Base-by-base conservation (phyloP, 306 rosid genomes). In the Cicer judaicum region DNA sequence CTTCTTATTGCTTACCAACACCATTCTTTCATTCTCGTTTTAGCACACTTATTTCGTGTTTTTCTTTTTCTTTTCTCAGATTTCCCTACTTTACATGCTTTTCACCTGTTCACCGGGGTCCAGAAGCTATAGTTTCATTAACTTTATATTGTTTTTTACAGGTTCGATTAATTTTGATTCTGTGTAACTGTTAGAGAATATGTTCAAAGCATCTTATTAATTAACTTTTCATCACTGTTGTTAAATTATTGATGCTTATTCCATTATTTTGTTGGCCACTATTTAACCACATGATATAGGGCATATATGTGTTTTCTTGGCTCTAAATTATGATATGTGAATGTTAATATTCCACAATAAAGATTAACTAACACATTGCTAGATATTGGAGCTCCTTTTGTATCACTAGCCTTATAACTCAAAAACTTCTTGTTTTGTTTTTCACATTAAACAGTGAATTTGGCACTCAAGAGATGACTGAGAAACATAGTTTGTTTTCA, bases 401-500 rank as follows among this genome's bases (percentile, higher is more conserved):
- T 8, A 38, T 50, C 64, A 50, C 61, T 8, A 40, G 11, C 78
- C 18, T 55, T 10, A 29, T 19, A 8, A 62, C 63, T 64, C 14
- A 14, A 34, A 66, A 50, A 29, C 8, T 79, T 54, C 48, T 72
- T 6, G 2, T 47, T 70, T 64, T 68, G 73, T 62, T 60, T 78
- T 44, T 62, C 72, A 74, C 64, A 34, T 73, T 72, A 47, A 62
- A 79, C 21, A 10, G 68, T 64, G 53, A 70, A 62, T 57, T 72
- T 65, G 67, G 76, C 49, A 72, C 78, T 55, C 16, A 60, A 55
- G 41, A 74, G 29, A 85, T 91, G 97, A 80, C 87, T 52, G 86
- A 84, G 83, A 87, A 86, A 77, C 83, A 72, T 55, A 73, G 49
- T 47, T 46, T 80, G 44, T 82, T 73, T 86, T 52, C 88, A 29